Evolutionary conservation across 2,329 filamentous ascomycete genomes (phyloP).

Genomic region (Botrytis squamosa): DNA sequence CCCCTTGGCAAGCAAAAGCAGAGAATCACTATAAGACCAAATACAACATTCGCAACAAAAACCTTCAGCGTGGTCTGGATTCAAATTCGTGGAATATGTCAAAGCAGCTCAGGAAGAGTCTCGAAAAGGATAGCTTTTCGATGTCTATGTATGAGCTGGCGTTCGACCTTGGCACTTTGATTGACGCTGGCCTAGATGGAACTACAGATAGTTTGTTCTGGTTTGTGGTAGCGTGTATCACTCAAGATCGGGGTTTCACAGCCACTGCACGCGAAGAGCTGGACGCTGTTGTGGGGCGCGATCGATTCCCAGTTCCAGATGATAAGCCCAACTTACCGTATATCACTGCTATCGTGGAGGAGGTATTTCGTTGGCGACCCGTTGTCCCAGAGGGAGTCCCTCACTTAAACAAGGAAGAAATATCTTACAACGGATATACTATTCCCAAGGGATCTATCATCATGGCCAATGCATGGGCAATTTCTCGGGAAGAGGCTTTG

Average conservation of each 20-base stretch:
- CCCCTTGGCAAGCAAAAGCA: conserved; percentile 14
- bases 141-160: conserved; percentile 8
- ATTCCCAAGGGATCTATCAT: conserved; percentile 46
- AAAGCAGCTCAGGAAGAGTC: conserved; percentile 6
- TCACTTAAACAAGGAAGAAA: conserved; percentile 53
- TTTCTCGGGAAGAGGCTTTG: conserved; percentile 11
- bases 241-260: background rate
- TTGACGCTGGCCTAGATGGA: conserved; percentile 12
- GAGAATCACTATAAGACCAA: conserved; percentile 16
- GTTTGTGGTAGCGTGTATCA: conserved; percentile 13
- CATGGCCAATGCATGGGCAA: conserved; percentile 1
- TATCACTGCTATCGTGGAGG: background rate
- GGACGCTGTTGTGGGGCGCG: too few relatives aligned
- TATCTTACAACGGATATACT: conserved; percentile 55
- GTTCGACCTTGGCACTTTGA: conserved; percentile 12
- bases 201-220: conserved; percentile 16
- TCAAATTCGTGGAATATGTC: conserved; percentile 13
- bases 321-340: too few relatives aligned
- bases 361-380: conserved; percentile 44
- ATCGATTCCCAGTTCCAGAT: too few relatives aligned
- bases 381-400: conserved; percentile 41
- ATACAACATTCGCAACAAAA: conserved; percentile 4
- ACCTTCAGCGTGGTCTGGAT: conserved; percentile 12
- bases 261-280: too few relatives aligned
- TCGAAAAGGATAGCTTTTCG: conserved; percentile 9